Conservation (phyloP, 257 asterid species). For the Asclepias syriaca region DNA sequence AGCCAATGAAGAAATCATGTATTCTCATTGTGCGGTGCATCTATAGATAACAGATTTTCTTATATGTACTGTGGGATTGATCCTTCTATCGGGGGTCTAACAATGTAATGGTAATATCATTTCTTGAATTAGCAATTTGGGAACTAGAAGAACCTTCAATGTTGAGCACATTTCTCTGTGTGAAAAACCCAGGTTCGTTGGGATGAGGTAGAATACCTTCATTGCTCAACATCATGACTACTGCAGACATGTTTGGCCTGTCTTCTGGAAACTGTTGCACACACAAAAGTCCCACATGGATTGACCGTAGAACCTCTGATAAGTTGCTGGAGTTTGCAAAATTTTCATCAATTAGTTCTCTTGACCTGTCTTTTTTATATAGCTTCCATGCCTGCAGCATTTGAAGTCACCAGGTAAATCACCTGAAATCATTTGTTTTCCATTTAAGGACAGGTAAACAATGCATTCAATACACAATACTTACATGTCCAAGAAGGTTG, state of each 20-base stretch:
- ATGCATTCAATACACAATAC: neutral
- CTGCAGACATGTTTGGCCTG: neutral
- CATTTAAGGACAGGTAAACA: neutral
- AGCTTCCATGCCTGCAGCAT: neutral
- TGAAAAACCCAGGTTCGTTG: neutral
- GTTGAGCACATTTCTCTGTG: neutral
- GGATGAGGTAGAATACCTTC: neutral
- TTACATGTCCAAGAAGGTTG: constrained; percentile 7
- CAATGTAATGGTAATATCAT: neutral
- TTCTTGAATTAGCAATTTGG: neutral
- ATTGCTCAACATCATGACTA: neutral
- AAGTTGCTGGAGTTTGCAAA: neutral
- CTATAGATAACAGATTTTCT: neutral
- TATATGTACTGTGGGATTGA: neutral
- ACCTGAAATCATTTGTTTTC: neutral
- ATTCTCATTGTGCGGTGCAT: neutral
- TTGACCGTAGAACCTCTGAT: neutral
- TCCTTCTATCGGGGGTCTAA: neutral
- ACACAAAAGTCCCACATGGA: neutral
- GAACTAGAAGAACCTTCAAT: constrained; percentile 2
- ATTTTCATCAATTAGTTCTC: neutral
- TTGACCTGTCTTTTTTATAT: neutral
- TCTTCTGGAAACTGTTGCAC: neutral
- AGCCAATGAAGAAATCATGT: neutral
- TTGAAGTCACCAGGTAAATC: neutral